Conservation (phyloP, 768 basidiomycete species). For the Gymnopilus junonius region DNA sequence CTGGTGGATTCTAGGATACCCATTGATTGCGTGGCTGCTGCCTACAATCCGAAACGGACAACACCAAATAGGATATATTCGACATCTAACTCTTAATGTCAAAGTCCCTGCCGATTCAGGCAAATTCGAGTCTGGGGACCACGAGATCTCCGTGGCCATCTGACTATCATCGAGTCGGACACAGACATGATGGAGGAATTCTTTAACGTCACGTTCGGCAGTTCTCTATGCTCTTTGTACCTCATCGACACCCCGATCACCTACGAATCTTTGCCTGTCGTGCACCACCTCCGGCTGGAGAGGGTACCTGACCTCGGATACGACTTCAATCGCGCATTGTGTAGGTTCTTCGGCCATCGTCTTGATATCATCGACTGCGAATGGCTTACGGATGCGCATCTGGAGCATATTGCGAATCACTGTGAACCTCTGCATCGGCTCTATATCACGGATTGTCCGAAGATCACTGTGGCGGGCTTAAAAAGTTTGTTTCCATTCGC, state of each 20-base stretch:
- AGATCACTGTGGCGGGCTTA: background rate
- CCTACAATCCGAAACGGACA: background rate
- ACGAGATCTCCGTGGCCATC: background rate
- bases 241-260: background rate
- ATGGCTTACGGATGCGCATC: background rate
- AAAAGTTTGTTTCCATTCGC: background rate
- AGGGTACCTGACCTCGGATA: background rate
- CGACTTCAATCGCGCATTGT: background rate
- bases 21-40: background rate
- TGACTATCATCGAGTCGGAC: background rate
- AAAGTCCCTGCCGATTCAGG: background rate
- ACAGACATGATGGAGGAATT: background rate
- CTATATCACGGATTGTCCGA: background rate
- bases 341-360: background rate
- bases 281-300: constrained; percentile 9
- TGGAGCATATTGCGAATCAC: background rate
- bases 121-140: background rate
- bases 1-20: background rate
- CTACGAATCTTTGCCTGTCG: background rate
- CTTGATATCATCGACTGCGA: constrained; percentile 2
- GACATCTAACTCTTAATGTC: background rate
- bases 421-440: background rate
- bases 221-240: background rate
- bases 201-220: background rate
- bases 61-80: background rate